Conservation (phyloP, 345 rosid species). For the Aurinia saxatilis region DNA sequence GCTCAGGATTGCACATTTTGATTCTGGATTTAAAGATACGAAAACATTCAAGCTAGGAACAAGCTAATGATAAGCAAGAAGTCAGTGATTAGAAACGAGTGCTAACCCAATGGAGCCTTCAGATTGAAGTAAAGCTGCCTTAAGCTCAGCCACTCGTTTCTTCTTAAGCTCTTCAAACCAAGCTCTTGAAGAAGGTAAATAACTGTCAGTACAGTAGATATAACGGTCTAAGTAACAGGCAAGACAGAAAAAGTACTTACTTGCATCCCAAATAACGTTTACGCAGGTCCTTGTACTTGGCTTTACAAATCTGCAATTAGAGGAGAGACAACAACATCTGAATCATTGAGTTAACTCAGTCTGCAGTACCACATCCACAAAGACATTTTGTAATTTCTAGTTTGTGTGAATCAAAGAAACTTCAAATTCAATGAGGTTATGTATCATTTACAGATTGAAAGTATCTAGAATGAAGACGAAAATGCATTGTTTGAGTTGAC, state of each 20-base stretch:
- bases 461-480: no score
- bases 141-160: conserved; percentile 69
- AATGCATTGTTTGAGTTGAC: not conserved
- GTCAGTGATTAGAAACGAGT: not conserved
- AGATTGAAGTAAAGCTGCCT: conserved; percentile 58
- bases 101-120: conserved; percentile 78
- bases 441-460: not conserved
- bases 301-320: conserved; percentile 57
- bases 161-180: conserved; percentile 84
- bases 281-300: conserved; percentile 68
- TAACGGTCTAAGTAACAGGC: not conserved
- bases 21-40: not conserved
- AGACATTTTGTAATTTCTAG: not conserved
- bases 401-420: no score
- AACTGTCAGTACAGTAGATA: not conserved
- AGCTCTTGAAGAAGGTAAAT: conserved; percentile 35
- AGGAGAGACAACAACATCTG: not conserved
- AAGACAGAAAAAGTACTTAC: conserved; percentile 36
- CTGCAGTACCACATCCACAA: not conserved
- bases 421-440: not conserved
- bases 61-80: not conserved
- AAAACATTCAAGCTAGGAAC: no score
- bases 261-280: conserved; percentile 54
- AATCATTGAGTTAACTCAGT: not conserved
- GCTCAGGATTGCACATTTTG: not conserved